Evolutionary conservation across 345 rosid species (phyloP).

Genomic region (Salix udensis): DNA sequence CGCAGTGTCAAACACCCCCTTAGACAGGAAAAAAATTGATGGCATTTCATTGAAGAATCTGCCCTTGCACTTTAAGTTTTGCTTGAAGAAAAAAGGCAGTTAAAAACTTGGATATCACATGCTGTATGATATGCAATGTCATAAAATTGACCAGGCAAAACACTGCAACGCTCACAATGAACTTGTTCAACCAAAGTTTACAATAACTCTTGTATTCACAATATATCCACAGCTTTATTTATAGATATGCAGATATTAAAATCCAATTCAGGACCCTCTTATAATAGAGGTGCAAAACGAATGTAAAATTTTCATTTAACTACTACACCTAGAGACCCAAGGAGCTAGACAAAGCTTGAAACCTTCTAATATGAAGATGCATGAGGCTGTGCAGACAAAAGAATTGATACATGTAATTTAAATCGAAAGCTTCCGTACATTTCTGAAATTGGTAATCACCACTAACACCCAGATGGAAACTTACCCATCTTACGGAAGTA

Average conservation of each 20-base stretch:
- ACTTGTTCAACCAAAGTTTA: background rate
- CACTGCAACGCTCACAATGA: background rate
- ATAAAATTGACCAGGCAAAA: background rate
- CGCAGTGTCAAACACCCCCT: background rate
- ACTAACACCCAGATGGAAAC: background rate
- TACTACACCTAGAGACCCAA: background rate
- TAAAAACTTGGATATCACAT: background rate
- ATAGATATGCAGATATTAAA: background rate
- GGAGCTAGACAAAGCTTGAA: background rate
- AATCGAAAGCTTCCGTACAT: background rate
- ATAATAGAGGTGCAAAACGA: background rate
- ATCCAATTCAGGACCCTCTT: background rate
- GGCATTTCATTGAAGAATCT: background rate
- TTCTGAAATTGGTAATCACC: background rate
- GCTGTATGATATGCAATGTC: background rate
- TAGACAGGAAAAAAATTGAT: background rate
- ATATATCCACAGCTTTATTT: background rate
- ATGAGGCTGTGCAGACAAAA: background rate
- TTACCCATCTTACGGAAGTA: slow-evolving; percentile 96
- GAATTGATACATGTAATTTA: background rate
- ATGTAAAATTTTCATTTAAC: background rate
- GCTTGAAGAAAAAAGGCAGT: background rate
- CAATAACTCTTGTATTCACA: background rate
- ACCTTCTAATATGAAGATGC: background rate
- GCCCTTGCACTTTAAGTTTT: background rate